Base-by-base conservation (phyloP, 2,329 filamentous ascomycete genomes). In the Penicillium sclerotigenum region DNA sequence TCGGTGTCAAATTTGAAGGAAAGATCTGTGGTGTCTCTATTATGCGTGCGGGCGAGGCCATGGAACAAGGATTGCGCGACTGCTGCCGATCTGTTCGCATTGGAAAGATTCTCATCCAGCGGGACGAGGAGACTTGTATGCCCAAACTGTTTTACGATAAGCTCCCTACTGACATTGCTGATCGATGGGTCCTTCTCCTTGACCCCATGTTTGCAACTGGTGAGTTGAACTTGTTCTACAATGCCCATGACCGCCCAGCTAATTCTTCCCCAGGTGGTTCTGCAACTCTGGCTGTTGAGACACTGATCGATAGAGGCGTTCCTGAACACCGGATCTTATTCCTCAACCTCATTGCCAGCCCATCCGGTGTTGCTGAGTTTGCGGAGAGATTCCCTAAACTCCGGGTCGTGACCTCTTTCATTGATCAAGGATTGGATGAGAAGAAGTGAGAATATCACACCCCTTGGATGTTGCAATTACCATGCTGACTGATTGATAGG, bases 171-270 rank as follows among this genome's bases (percentile, higher is more conserved):
- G 94, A 99, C 72, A 97, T 99, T 73, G 85, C 89, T 24, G 84
- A 93, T 52, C 82, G 94, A 73, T 99, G 94, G 92, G 93, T 97
- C 34, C 79, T 99, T 58, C 80, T 99, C 42, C 78, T 99, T 43
- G 94, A 99, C 72, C 94, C 94, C n/a, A 99, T 99, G 94, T 92
- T 99, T 77, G 94, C 94, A 56, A 99, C 94, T 65, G 92, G 91
- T 92, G 76, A 63, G 60, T 54, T 31, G 24, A 46, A 5, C 26
- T 11, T 58, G 20, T 48, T 31, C 13, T 48, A 20, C 20, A 47
- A 26, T 46, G 20, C 7, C 33, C 46, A 33, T 36, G 10, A 14
- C 4, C 24, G 24, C 26, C 38, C 36, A 56, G 34, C 62, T 68
- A 14, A 62, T 46, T 41, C 26, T 46, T 33, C 2, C 1, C 37